These are phyloP conservation scores for Aechmea fasciata DNA, from an alignment of 176 grass and related monocot genomes.

Conservation along the genomic window DNA sequence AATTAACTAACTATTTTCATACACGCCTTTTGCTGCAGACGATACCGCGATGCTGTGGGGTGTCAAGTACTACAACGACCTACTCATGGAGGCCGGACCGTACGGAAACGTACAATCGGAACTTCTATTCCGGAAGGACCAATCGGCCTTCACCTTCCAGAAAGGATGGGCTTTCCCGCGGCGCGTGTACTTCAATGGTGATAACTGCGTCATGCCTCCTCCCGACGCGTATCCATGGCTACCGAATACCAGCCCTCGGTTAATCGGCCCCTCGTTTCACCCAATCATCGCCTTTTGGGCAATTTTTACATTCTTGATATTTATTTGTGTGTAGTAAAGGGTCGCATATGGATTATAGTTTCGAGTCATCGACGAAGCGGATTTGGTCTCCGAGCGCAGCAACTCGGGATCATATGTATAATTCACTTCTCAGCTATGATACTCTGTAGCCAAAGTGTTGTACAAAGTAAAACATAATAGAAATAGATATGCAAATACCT, in stretches of 20 bases:
- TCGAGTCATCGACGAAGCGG: not conserved
- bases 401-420: no score
- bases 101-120: constrained; percentile 67
- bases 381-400: not conserved
- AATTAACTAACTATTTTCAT: not conserved
- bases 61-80: constrained; percentile 67
- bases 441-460: no score
- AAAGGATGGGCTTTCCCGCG: constrained; percentile 70
- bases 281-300: not conserved
- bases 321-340: not conserved
- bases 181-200: constrained; percentile 69
- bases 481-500: no score
- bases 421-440: no score
- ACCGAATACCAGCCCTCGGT: constrained; percentile 28
- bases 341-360: not conserved
- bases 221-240: constrained; percentile 56
- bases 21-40: constrained; percentile 28
- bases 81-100: constrained; percentile 48
- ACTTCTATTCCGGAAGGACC: constrained; percentile 51
- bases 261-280: not conserved
- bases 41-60: constrained; percentile 79
- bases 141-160: constrained; percentile 31
- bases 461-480: no score
- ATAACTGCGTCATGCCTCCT: constrained; percentile 64
- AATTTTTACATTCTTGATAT: not conserved